phyloP scores from a whole-genome alignment of 1,284 basidiomycete species.

The Phylloboletellus chloephorus region DNA sequence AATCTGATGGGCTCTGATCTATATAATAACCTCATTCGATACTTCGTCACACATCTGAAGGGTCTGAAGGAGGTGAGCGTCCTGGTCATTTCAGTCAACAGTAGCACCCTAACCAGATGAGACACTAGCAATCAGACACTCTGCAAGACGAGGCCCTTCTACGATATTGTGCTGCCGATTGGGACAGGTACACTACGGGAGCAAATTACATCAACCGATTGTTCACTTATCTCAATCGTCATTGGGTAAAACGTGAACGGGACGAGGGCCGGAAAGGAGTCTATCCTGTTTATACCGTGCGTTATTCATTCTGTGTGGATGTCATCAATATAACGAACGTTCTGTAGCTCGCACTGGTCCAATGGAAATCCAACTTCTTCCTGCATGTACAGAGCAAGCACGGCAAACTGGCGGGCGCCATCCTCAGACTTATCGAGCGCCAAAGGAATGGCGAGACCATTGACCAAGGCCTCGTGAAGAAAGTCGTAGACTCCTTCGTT shows the following conservation, averaged over 20 bases:
- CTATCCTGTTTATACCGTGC: conserved; percentile 92
- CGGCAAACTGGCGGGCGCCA: conserved; percentile 79
- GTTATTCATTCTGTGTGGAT: conserved; percentile 29
- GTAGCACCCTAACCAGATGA: conserved; percentile 3
- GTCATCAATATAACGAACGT: conserved; percentile 7
- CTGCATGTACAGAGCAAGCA: conserved; percentile 77
- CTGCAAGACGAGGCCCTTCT: conserved; percentile 86
- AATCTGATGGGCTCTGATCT: conserved; percentile 94
- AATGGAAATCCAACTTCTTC: conserved; percentile 96
- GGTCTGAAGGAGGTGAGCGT: conserved; percentile 55
- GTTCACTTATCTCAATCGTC: conserved; percentile 95
- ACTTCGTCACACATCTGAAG: conserved; percentile 79
- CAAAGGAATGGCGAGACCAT: conserved; percentile 95
- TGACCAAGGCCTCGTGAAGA: conserved; percentile 91
- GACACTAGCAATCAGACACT: conserved; percentile 63
- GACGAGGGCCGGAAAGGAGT: conserved; percentile 96
- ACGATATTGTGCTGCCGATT: conserved; percentile 88
- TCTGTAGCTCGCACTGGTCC: conserved; percentile 82
- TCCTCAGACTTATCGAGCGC: conserved; percentile 85
- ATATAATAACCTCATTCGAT: conserved; percentile 84
- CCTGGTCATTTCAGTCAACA: conserved; percentile 2
- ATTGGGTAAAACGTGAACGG: conserved; percentile 98
- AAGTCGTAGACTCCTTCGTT: conserved; percentile 94
- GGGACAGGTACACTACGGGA: conserved; percentile 95
- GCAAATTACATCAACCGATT: conserved; percentile 94